Conservation (phyloP, 768 basidiomycete species). For the Antrodiella citrinella region DNA sequence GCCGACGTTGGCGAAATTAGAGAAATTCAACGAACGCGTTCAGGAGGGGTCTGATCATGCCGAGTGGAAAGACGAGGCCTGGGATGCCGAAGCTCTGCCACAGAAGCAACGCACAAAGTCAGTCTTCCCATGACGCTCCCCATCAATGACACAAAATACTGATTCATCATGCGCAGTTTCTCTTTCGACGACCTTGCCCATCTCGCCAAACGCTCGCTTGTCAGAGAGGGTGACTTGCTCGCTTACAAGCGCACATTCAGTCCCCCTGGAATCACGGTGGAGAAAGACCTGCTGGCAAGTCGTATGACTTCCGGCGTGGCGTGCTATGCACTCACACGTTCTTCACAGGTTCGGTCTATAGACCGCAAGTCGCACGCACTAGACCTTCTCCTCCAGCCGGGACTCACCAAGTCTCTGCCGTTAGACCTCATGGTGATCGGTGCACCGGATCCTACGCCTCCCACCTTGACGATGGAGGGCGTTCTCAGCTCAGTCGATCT, state of each 20-base stretch:
- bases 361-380: conserved; percentile 33
- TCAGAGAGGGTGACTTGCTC: conserved; percentile 47
- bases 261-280: conserved; percentile 29
- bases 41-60: conserved; percentile 38
- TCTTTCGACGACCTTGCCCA: conserved; percentile 37
- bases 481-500: conserved; percentile 33
- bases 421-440: conserved; percentile 22
- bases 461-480: conserved; percentile 14
- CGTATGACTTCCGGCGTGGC: background rate
- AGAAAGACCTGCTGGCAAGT: conserved; percentile 46
- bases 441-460: conserved; percentile 18
- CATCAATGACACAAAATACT: background rate
- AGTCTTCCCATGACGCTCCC: background rate
- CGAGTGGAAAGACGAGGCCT: conserved; percentile 58
- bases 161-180: background rate
- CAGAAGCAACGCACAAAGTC: background rate
- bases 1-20: conserved; percentile 33
- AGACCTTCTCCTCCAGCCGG: conserved; percentile 35
- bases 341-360: conserved; percentile 42
- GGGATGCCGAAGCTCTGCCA: conserved; percentile 37
- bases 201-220: conserved; percentile 35
- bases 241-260: conserved; percentile 44
- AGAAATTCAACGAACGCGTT: conserved; percentile 36
- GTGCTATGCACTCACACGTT: no score
- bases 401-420: conserved; percentile 30